Base-by-base conservation (phyloP, 2,329 filamentous ascomycete species). In the Dothistroma pini region DNA sequence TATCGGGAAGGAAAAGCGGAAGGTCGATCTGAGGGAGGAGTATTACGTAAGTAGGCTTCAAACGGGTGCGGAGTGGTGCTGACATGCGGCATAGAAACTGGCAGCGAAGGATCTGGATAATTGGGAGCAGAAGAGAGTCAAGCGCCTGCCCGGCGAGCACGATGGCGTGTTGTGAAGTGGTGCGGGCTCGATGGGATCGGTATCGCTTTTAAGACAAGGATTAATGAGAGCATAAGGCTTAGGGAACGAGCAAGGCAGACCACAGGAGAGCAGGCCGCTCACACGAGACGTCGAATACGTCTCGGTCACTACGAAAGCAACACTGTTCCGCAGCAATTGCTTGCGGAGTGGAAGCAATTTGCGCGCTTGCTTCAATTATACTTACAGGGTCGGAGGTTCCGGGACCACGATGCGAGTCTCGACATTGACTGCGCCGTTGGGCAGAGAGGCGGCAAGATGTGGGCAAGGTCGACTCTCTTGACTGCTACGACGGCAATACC, bases 61-160 rank as follows among this genome's bases (percentile, higher is more conserved):
- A 29, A 29, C n/a, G 8, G 49, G n/a, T 11, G 35, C 3, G 47
- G 9, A n/a, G 16, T 22, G 32, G 44, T 53, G 61, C 63, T 66
- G 55, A 69, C 48, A 25, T 54, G 12, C 14, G 14, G 25, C 9
- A 16, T 75, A 95, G 90, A 86, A 87, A 77, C 80, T 90, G 44
- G 89, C 91, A 68, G 90, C 90, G 34, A 96, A 96, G 76, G 95
- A 97, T 73, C 79, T 97, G 63, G 93, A 99, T 71, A 85, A 91
- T 72, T 99, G 95, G 95, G 93, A 97, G 75, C 95, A 97, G 78
- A 96, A 95, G 78, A 86, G 96, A 57, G 92, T 97, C 11, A 87
- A 96, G 79, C 83, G 95, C 73, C 83, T 97, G 63, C 87, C 90
- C 21, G 95, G 95, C 67, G 96, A 99, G 76, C 89, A 86, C 63